Conservation (phyloP, 2,329 filamentous ascomycete species). For the Phaeosphaeriaceae sp. region DNA sequence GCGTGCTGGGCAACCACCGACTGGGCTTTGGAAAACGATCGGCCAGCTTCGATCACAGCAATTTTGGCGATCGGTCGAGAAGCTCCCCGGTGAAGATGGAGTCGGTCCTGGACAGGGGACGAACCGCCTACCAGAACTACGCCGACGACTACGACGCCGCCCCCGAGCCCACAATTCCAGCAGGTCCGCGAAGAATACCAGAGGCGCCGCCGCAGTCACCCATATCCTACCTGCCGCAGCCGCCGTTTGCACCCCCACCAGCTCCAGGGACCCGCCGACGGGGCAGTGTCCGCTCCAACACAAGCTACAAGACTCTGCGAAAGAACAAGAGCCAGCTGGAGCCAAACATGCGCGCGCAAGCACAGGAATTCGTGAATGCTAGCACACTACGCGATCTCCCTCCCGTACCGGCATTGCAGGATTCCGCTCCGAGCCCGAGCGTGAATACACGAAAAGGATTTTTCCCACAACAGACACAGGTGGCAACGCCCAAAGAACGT, state of each 20-base stretch:
- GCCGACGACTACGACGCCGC: conserved; percentile 77
- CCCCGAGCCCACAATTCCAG: conserved; percentile 83
- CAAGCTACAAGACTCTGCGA: conserved; percentile 51
- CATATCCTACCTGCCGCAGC: conserved; percentile 45
- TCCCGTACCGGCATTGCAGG: conserved; percentile 53
- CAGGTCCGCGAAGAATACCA: conserved; percentile 70
- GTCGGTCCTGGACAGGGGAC: conserved; percentile 53
- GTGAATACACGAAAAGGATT: conserved; percentile 60
- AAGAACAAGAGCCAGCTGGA: conserved; percentile 53
- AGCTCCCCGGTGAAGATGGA: conserved; percentile 45
- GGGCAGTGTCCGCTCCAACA: conserved; percentile 66
- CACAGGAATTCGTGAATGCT: conserved; percentile 57
- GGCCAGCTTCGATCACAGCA: conserved; percentile 73
- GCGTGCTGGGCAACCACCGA: conserved; percentile 65
- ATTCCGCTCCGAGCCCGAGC: conserved; percentile 61
- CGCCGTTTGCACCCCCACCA: conserved; percentile 47
- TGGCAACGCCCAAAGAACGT: conserved; percentile 62
- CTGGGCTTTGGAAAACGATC: conserved; percentile 65
- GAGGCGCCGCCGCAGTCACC: conserved; percentile 52
- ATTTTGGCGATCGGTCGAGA: conserved; percentile 25
- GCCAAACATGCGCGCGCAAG: conserved; percentile 53
- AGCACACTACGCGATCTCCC: conserved; percentile 53
- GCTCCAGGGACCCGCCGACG: conserved; percentile 58
- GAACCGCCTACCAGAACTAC: conserved; percentile 54
- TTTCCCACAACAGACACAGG: conserved; percentile 49